Base-by-base conservation (phyloP, 495 filamentous ascomycete species). In the Xanthoparmelia taractica region DNA sequence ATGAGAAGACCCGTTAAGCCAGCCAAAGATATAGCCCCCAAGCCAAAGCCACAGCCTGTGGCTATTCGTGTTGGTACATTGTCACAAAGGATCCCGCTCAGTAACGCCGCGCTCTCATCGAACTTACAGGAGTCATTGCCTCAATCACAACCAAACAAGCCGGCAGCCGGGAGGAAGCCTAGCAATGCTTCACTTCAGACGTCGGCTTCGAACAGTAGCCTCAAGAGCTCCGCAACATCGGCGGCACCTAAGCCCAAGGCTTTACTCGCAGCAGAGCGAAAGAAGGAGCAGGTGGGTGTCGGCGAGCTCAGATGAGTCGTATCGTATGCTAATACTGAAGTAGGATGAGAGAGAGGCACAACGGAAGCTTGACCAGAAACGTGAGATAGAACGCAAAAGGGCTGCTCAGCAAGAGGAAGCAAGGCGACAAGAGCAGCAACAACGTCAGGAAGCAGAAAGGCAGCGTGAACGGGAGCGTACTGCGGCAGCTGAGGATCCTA, bases 291-390 rank as follows among this genome's bases (percentile, higher is more conserved):
- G 68, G 71, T 71, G 67, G 65, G 70, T 67, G 18, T 52, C n/a
- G 31, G 54, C 50, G 23, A 29, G 37, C n/a, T 41, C 34, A 33
- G 29, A 34, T 33, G 17, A 63, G 48, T n/a, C 15, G 8, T 31
- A 27, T 29, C 12, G 41, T 25, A 55, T 36, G 23, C 54, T 64
- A 45, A 65, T 43, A 29, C 25, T 50, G 15, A 10, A 20, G 3
- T 73, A 84, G 69, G 90, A 94, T 67, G 89, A 93, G 70, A 84
- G 82, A 40, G 88, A 87, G 52, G 82, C 84, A 23, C 86, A 90
- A 66, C 85, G 86, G n/a, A 91, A 87, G 69, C 86, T 85, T 34
- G 89, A 95, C 33, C 85, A 86, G 37, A 89, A 89, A 72, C 82
- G 82, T 1, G 89, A 93, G 67, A 72, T 86, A 31, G 91, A 94